Base-by-base conservation (phyloP, 305 asterid species). In the Fraxinus xanthoxyloides region DNA sequence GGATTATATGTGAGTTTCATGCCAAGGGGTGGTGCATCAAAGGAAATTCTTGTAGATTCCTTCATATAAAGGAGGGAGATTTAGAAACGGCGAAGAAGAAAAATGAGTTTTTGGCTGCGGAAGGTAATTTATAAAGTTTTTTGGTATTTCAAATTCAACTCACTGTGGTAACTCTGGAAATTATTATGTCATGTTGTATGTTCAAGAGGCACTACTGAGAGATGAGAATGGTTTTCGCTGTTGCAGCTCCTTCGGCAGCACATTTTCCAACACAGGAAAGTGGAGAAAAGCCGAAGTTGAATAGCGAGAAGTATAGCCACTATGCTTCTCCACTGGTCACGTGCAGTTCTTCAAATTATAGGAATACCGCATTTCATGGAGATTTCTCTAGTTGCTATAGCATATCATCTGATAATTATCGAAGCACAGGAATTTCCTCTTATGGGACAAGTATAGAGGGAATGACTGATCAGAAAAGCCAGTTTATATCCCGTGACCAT, bases 11-110 rank as follows among this genome's bases (percentile, higher is more conserved):
- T 77, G 92, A 91, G 40, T 97, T 90, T 85, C 90, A 92, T 82
- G 89, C 95, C 73, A 91, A 88, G 86, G 99, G 99, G 46, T 97
- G 98, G 98, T 97, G 99, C 88, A 91, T 94, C 85, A 91, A 87
- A 87, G 98, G 98, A 78, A 90, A 72, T 32, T 87, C 97, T 2
- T 97, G 99, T 88, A 91, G 92, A 83, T 97, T 94, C 87, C 93
- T 93, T 86, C 99, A 97, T 81, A 73, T 86, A 77, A 92, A 83
- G 65, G 91, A 86, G 77, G 93, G 89, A 76, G 70, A 23, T 70
- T 75, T 77, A 79, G 93, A 85, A 86, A 87, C 87, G 63, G 86
- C 80, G 34, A 76, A 76, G 73, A 77, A 85, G 85, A 85, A 83
- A 83, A 73, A 82, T 79, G 87, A 85, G 81, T 80, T 75, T 56